phyloP scores from a whole-genome alignment of 345 rosid genomes.

The Xanthoceras sorbifolium region DNA sequence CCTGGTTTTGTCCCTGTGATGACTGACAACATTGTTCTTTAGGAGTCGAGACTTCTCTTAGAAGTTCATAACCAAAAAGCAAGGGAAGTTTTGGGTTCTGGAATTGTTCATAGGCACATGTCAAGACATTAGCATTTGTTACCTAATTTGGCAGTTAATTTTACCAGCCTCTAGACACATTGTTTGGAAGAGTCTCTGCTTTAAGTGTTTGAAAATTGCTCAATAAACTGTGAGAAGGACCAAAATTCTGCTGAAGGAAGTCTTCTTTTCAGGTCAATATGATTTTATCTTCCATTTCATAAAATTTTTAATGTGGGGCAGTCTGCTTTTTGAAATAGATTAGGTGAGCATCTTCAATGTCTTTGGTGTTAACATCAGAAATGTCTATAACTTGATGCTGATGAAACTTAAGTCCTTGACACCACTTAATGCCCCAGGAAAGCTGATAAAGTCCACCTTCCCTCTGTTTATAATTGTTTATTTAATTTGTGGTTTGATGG shows the following conservation, averaged over 20 bases:
- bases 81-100: too few relatives aligned
- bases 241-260: not conserved
- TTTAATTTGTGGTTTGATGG: not conserved
- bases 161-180: not conserved
- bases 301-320: not conserved
- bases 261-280: too few relatives aligned
- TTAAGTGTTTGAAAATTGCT: not conserved
- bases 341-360: not conserved
- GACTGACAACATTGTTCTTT: too few relatives aligned
- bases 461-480: not conserved
- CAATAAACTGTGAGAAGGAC: not conserved
- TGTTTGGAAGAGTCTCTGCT: not conserved
- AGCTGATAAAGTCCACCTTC: not conserved
- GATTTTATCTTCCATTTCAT: not conserved
- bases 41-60: too few relatives aligned
- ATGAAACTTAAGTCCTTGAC: too few relatives aligned
- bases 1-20: too few relatives aligned
- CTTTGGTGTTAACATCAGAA: not conserved
- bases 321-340: not conserved
- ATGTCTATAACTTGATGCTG: too few relatives aligned
- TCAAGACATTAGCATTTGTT: not conserved
- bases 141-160: not conserved
- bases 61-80: too few relatives aligned
- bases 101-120: too few relatives aligned
- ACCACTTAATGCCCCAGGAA: too few relatives aligned